Base-by-base conservation (phyloP, 2,329 filamentous ascomycete genomes). In the Catunica adiposa region DNA sequence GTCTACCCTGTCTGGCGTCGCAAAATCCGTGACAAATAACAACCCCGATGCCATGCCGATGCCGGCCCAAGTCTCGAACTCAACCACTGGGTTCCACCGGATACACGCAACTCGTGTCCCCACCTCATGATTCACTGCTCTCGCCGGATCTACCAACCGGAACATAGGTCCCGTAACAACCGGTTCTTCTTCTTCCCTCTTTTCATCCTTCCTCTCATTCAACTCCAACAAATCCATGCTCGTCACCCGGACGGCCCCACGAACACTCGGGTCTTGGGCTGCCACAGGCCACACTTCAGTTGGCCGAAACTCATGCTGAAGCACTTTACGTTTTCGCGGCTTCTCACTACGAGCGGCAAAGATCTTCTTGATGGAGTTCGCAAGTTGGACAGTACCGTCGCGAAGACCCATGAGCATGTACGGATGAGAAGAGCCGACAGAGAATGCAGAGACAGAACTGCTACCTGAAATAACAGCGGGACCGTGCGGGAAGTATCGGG, bases 81-180 rank as follows among this genome's bases (percentile, higher is more conserved):
- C 69, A 37, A 72, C 64, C 61, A 86, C 85, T 1, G 82, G 80
- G 62, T 86, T 86, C 83, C 83, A 86, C 42, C 75, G 73, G 23
- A 83, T 68, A 1, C 74, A 70, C 3, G 80, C 80, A 60, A 86
- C 69, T 50, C 81, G 74, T 8, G 79, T 82, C 59, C 75, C 69
- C 51, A 82, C 76, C 56, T 86, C 82, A 61, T 81, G 76, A 9
- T 83, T 71, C 3, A 75, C 68, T 3, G 71, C 70, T 38, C 73
- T 68, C 3, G 69, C 69, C 0, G 71, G 66, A 52, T 68, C 56
- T 1, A 58, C 31, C 9, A 56, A 23, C 42, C 56, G 69, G 59
- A 64, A 63, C 26, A 66, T 59, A 47, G 58, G 8, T 59, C 61
- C 64, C 6, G 57, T 60, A 14, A 59, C 63, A 3, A 17, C n/a